Base-by-base conservation (phyloP, 352 stramenopile genomes). In the Phytophthora multivora region DNA sequence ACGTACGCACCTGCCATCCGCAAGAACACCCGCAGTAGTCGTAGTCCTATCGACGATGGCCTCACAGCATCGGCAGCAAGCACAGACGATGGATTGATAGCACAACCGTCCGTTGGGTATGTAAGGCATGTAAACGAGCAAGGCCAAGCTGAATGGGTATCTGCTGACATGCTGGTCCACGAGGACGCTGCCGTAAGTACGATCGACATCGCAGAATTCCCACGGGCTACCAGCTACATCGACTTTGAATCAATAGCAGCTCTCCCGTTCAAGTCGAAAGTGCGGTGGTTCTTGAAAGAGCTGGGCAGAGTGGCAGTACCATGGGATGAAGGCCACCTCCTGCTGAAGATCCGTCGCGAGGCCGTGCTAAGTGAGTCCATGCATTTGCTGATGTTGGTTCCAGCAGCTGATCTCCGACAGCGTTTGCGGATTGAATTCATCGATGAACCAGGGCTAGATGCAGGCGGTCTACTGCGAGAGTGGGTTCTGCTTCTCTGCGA, bases 391-490 rank as follows among this genome's bases (percentile, higher is more conserved):
- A 92, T 93, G 82, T 55, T 91, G 15, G 80, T 93, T 5, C 83
- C 83, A 6, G 77, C 83, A 1, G 77, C 79, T 3, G 80, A 92
- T 62, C 64, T 95, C 1, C 75, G 83, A 11, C 82, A 92, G 51
- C 75, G 84, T 5, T 69, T 95, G 21, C 84, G 83, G 25, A 93
- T 95, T 26, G 84, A 95, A 59, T 95, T 95, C 40, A 90, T 92
- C 16, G 78, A 92, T 35, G 86, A 95, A 40, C 83, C 84, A 1
- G 86, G 83, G 0, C 59, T 95, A 18, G 85, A 95, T 55, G 85
- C 81, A 0, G 87, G 87, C 3, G 86, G 86, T 9, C 49, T 95
- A 16, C 73, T 93, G 64, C 79, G 86, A 6, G 85, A 95, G 36
- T 95, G 87, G 87, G 78, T 93, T 28, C 54, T 90, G 9, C 61